Base-by-base conservation (phyloP, 164 flowering plant species). In the Vitis rotundifolia region DNA sequence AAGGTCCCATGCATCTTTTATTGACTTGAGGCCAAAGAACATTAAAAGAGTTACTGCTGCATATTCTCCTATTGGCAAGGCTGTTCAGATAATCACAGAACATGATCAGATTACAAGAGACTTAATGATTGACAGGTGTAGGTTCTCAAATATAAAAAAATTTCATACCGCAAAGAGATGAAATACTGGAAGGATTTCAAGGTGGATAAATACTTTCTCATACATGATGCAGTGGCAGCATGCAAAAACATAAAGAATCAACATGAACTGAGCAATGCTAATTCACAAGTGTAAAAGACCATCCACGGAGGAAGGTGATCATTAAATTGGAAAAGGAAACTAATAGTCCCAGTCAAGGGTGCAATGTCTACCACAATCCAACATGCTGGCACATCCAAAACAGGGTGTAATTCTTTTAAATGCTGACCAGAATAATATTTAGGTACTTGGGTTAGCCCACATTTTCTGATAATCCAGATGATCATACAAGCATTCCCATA, bases 31-130 rank as follows among this genome's bases (percentile, higher is more conserved):
- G 37, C 99, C 98, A 71, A 95, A 93, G 78, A 95, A 93, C 85
- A 90, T 61, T 28, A 95, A 81, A 76, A 95, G 97, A 59, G 97
- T 76, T 44, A 95, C 87, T 14, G 99, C 99, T 9, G 93, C 93
- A 81, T 91, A 95, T 80, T 95, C 99, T 84, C 99, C 99, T 67
- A 95, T 80, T 44, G 99, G 99, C 83, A 95, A 75, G 55, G 99
- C 99, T 95, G 92, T 71, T 56, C 19, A 70, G 10, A 64, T 49
- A 16, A 63, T 64, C 61, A 70, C 44, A 63, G 49, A 51, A 68
- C 26, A 54, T 37, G 7, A 37, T 37, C 44, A 37, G 44, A 37
- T 37, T 37, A 37, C 44, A 37, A 6, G 5, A 37, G 44, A 37
- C 44, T 37, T 37, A 37, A 8, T 12, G 47, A 61, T 14, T 13